Evolutionary conservation across 495 filamentous ascomycete genomes (phyloP), one percentile per base, ranked within the genome.

Genomic region (Penicillium ochrochloron): DNA sequence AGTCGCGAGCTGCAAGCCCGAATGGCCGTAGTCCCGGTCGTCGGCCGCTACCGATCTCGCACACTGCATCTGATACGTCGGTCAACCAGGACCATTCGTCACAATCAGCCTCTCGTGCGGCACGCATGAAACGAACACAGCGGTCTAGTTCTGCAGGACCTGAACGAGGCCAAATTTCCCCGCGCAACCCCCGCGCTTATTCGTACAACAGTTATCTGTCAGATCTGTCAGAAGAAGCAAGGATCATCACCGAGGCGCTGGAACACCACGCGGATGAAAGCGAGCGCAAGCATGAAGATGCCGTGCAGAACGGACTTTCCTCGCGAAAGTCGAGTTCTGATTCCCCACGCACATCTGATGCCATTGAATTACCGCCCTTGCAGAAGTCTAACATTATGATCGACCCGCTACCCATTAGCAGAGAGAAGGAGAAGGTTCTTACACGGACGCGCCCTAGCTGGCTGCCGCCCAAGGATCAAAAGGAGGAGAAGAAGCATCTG

Each of bases 341-440:
- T 23, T 77, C 84, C 7, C 90, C 89, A 61, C 81, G 85, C 10
- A 78, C 83, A 15, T 78, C 80, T 14, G 85, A 84, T 10, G 67
- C 71, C 5, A 76, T 86, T 29, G 88, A 93, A 60, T 80, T 97
- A 8, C 95, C 95, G 5, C 95, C 93, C 15, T 73, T 97, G 19
- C 88, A 91, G 59, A 89, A 91, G 62, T 90, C 90, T 17, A 94
- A 97, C 71, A 89, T 96, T 54, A 94, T 98, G 90, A 96, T 97
- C 63, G 95, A 99, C 74, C 95, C 95, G 9, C 77, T 99, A 61
- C 96, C 94, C 2, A 89, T 96, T 39, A 97, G 94, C 68, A 96
- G 93, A 78, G 95, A 99, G 81, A 99, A 99, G 76, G 93, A 97
- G 67, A 92, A 90, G 44, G 90, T 97, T 7, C 79, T 99, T 21